Conservation (phyloP, 108 stramenopile genomes). For the Nitzschia sp. region DNA sequence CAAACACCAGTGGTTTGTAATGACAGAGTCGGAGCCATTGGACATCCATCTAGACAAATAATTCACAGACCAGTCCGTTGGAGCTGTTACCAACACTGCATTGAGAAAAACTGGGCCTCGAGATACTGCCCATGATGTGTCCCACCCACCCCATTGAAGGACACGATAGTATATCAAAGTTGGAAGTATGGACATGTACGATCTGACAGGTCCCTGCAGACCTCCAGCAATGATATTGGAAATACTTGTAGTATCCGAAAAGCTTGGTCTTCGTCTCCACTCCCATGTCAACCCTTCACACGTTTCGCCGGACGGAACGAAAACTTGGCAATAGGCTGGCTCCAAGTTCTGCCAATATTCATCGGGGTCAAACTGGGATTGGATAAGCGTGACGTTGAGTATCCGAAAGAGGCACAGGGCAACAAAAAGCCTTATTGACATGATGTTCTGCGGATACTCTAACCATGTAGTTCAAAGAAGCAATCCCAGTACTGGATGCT, state of each 20-base stretch:
- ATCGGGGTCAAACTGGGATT: slow-evolving; percentile 88
- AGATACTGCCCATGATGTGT: slow-evolving; percentile 60
- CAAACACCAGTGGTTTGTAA: slow-evolving; percentile 18
- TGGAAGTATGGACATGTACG: slow-evolving; percentile 75
- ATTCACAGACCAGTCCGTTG: slow-evolving; percentile 71
- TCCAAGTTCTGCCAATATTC: slow-evolving; percentile 90
- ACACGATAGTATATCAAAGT: slow-evolving; percentile 65
- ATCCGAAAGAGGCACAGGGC: slow-evolving; percentile 44
- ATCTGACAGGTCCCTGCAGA: slow-evolving; percentile 71
- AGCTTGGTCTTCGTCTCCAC: slow-evolving; percentile 67
- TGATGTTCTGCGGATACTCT: too few species aligned
- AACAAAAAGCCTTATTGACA: slow-evolving; percentile 1
- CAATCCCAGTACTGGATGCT: too few species aligned
- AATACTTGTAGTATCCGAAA: slow-evolving; percentile 7
- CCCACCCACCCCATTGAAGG: slow-evolving; percentile 29
- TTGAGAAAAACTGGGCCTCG: slow-evolving; percentile 73
- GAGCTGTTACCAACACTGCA: slow-evolving; percentile 69
- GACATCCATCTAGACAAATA: slow-evolving; percentile 47
- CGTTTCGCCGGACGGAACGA: slow-evolving; percentile 15
- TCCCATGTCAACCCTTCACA: slow-evolving; percentile 85
- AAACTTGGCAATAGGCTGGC: slow-evolving; percentile 82
- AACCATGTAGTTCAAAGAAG: too few species aligned
- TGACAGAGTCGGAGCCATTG: background rate
- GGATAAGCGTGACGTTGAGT: slow-evolving; percentile 65
- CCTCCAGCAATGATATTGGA: slow-evolving; percentile 12